Conservation (phyloP, 108 stramenopile genomes). For the Fistulifera pelliculosa region DNA sequence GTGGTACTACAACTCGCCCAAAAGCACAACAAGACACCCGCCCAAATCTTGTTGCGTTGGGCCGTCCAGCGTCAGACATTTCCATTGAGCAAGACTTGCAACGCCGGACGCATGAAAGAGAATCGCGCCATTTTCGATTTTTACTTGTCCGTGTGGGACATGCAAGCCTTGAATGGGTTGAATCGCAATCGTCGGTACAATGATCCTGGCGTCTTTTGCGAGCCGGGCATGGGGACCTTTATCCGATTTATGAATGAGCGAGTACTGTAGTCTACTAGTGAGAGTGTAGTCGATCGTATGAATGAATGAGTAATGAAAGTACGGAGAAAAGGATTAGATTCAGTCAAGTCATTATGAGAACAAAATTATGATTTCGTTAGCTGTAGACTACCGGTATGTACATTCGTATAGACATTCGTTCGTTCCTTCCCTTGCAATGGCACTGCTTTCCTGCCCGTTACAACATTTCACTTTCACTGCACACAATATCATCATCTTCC, state of each 20-base stretch:
- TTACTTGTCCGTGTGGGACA: constrained; percentile 59
- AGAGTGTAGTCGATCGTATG: too few relatives aligned
- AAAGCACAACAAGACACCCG: constrained; percentile 62
- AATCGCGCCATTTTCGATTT: constrained; percentile 73
- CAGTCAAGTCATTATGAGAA: too few relatives aligned
- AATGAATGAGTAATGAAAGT: too few relatives aligned
- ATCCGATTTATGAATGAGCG: constrained; percentile 79
- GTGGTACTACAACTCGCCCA: constrained; percentile 45
- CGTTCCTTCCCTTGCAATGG: too few relatives aligned
- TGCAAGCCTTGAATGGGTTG: constrained; percentile 55
- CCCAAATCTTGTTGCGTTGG: constrained; percentile 87
- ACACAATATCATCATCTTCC: too few relatives aligned
- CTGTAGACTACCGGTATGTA: too few relatives aligned
- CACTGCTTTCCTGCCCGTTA: too few relatives aligned
- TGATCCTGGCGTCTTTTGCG: constrained; percentile 86
- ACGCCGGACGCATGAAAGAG: constrained; percentile 55
- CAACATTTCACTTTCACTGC: too few relatives aligned
- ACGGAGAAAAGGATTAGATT: too few relatives aligned
- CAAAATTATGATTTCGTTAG: too few relatives aligned
- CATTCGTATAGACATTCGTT: too few relatives aligned
- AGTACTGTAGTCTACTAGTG: too few relatives aligned
- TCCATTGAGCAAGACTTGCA: constrained; percentile 73
- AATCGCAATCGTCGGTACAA: constrained; percentile 86
- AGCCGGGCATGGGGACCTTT: constrained; percentile 80
- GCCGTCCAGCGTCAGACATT: constrained; percentile 74